Conservation (phyloP, 371 early-diverging fungal genomes). For the Nematocida parisii region DNA sequence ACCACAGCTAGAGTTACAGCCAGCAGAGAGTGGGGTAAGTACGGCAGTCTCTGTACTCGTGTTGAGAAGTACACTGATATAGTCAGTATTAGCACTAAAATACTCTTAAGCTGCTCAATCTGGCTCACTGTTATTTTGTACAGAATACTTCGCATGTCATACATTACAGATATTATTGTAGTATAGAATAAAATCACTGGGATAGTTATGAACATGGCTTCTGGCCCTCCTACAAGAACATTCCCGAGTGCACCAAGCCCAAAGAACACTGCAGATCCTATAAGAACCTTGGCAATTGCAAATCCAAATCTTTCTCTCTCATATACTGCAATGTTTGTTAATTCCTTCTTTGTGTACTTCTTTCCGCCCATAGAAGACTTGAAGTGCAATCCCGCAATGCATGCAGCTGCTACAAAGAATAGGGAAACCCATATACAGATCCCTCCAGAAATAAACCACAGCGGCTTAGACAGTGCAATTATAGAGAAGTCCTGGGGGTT, state of each 20-base stretch:
- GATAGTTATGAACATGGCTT: background rate
- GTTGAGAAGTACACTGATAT: background rate
- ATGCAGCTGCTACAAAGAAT: background rate
- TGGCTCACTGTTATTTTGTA: background rate
- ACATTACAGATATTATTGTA: background rate
- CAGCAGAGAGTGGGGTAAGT: background rate
- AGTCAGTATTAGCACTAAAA: background rate
- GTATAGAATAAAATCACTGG: background rate
- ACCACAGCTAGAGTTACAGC: background rate
- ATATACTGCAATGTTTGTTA: background rate
- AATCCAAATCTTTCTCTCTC: slow-evolving; percentile 8
- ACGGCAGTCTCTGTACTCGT: background rate
- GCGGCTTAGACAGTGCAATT: background rate
- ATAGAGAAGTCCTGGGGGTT: slow-evolving; percentile 3
- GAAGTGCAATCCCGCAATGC: background rate
- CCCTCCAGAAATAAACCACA: background rate
- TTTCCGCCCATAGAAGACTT: background rate
- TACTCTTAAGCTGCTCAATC: background rate
- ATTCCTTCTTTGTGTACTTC: background rate
- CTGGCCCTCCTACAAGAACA: slow-evolving; percentile 1
- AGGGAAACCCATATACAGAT: background rate
- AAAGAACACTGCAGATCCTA: background rate
- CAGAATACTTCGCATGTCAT: slow-evolving; percentile 5
- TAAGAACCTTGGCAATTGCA: background rate
- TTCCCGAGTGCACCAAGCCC: background rate